Base-by-base conservation (phyloP, 352 stramenopile species). In the Globisporangium takayamanum region DNA sequence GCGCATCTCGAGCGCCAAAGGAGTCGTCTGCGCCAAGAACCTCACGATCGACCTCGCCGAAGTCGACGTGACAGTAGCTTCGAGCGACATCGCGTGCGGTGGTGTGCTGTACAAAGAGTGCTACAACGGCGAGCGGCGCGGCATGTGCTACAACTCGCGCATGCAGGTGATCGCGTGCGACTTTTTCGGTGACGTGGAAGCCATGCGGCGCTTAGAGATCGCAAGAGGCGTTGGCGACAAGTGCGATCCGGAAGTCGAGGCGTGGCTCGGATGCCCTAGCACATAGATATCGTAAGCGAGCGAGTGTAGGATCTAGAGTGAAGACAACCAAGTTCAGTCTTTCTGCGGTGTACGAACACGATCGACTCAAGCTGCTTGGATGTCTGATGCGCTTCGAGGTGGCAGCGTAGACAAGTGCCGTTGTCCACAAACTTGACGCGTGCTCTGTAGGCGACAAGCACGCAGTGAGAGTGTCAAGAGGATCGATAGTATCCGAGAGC, bases 71-170 rank as follows among this genome's bases (percentile, higher is more conserved):
- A 55, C 50, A 36, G 26, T 18, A 5, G 16, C 42, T 15, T 30
- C 36, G 52, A 57, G 12, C n/a, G 52, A 57, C 52, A 33, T 28
- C 4, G 36, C 33, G 11, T 57, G 52, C 41, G 52, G 52, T 4
- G 52, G 52, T 10, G 36, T 57, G 52, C 18, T 57, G 2, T 57
- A 48, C 41, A 30, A 37, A 5, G 5, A 57, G 36, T 57, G 41
- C 41, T 12, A 26, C 11, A 5, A 49, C 12, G 25, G 25, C 18
- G n/a, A 49, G 7, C 11, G 8, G 5, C 14, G 12, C 25, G 55
- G 55, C 3, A 62, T 62, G 7, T 62, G 55, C 48, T 62, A 55
- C 25, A 62, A 62, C 25, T 28, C 4, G 2, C 46, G 55, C 5
- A 56, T 62, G 56, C 46, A 56, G 33, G 56, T 56, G 15, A 33